Percentiles rank a stretch among this genome's conserved stretches.
Evolutionary conservation across 2,329 filamentous ascomycete species (phyloP).

Genomic region (Fusarium austroafricanum): DNA sequence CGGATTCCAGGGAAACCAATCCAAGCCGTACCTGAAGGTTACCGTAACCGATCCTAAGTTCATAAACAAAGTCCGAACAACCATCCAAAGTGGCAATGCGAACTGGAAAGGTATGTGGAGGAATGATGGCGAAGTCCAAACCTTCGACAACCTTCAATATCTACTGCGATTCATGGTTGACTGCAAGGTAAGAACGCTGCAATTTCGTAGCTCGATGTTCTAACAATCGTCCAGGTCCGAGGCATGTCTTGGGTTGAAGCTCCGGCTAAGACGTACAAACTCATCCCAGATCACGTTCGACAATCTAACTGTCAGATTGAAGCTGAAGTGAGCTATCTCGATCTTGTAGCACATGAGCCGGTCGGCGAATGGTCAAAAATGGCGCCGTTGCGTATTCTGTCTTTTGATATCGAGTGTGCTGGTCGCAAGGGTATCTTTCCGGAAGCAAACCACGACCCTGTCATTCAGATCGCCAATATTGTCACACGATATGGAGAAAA

Average conservation of each 20-base stretch:
- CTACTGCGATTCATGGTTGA: conserved; percentile 98
- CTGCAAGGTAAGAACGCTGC: conserved; percentile 56
- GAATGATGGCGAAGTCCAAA: conserved; percentile 77
- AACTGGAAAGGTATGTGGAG: conserved; percentile 96
- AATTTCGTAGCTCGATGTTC: too few relatives aligned
- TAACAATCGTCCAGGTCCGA: conserved; percentile 67
- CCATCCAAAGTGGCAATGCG: conserved; percentile 79
- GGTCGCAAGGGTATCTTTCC: conserved; percentile 98
- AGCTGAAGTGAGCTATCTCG: conserved; percentile 82
- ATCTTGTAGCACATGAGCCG: conserved; percentile 87
- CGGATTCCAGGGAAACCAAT: conserved; percentile 91
- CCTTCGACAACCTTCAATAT: conserved; percentile 97
- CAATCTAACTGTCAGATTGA: conserved; percentile 98
- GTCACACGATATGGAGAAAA: conserved; percentile 95
- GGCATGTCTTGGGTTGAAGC: conserved; percentile 99
- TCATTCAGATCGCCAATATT: conserved; percentile 98
- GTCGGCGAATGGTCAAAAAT: conserved; percentile 98
- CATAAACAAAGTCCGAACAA: conserved; percentile 79
- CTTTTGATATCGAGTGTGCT: conserved; percentile 98
- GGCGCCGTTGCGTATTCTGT: conserved; percentile 90
- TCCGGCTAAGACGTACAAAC: conserved; percentile 76
- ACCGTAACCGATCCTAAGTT: conserved; percentile 90
- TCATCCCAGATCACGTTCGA: conserved; percentile 73
- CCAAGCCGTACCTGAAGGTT: conserved; percentile 93
- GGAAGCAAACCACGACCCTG: conserved; percentile 88